These are phyloP conservation scores for Arabidopsis arenosa DNA, from an alignment of 345 rosid genomes.

Conservation along the genomic window DNA sequence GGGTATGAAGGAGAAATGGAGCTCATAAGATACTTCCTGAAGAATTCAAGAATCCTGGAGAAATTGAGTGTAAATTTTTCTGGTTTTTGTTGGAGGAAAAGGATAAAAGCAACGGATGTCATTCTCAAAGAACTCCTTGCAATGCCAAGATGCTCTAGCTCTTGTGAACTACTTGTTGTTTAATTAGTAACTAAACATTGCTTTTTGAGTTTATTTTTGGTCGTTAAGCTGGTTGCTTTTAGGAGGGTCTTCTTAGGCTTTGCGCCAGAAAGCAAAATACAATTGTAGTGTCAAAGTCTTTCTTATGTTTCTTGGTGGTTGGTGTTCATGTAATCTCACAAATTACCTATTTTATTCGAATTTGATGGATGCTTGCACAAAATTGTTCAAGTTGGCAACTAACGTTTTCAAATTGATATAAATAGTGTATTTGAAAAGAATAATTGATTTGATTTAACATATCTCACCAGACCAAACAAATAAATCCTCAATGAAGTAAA, in stretches of 20 bases:
- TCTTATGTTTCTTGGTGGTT: neutral
- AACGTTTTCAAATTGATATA: neutral
- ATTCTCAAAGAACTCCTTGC: conserved; percentile 61
- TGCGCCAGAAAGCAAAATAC: neutral
- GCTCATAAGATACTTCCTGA: conserved; percentile 14
- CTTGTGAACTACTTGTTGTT: neutral
- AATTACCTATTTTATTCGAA: neutral
- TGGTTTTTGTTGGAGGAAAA: neutral
- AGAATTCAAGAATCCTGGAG: conserved; percentile 20
- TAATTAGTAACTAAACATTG: neutral
- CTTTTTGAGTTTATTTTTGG: neutral
- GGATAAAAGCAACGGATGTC: conserved; percentile 59
- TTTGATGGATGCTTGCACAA: neutral
- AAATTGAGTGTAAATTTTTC: neutral
- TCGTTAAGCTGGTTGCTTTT: neutral
- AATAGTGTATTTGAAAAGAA: no score
- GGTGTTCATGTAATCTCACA: neutral
- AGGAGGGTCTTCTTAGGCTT: neutral
- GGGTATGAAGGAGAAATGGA: neutral
- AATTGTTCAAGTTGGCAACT: neutral
- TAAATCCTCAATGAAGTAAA: no score
- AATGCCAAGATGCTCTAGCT: conserved; percentile 5
- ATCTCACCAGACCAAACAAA: no score
- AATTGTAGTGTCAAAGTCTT: neutral
- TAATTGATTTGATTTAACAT: no score